Base-by-base conservation (phyloP, 805 yeast species). In the Yamadazyma philogaea region DNA sequence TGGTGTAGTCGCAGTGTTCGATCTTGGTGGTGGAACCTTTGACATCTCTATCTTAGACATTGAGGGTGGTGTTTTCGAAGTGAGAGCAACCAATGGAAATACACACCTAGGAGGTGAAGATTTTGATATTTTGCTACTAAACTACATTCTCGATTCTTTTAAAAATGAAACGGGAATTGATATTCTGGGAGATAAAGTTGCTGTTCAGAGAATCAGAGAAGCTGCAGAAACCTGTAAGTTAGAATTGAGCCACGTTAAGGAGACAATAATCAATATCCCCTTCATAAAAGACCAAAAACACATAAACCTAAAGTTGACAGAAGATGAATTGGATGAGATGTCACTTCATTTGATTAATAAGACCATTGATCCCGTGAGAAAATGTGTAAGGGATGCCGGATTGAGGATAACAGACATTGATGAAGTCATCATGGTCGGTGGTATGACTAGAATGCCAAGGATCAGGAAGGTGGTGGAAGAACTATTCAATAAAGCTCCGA, bases 381-480 rank as follows among this genome's bases (percentile, higher is more conserved):
- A 77, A 56, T 89, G 93, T 32, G 60, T 86, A 35, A 75, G 78
- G 53, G 95, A 86, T 64, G 88, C 93, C 1, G 83, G 78, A 30
- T 64, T 86, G 49, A 70, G 78, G 33, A 69, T 81, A 6, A 73
- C 75, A 26, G 87, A 84, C 27, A 72, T 85, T 37, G 86, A 85
- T 56, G 89, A 86, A 59, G 79, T 86, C 22, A 77, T 86, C 34
- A 59, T 86, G 33, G 95, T 86, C 30, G 95, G 95, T 45, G 95
- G 95, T 50, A 86, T 86, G 95, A 85, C 95, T 3, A 71, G 95
- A 63, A 86, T 86, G 95, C 95, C 95, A 42, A 81, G 79, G 63
- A 79, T 86, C 46, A 68, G 88, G 47, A 72, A 72, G 30, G 70
- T 80, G 6, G 91, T 86, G 16, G 75, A 71, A 48, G 67, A 68